phyloP scores from a whole-genome alignment of 2,329 filamentous ascomycete species.

The Aspergillus clavatus region DNA sequence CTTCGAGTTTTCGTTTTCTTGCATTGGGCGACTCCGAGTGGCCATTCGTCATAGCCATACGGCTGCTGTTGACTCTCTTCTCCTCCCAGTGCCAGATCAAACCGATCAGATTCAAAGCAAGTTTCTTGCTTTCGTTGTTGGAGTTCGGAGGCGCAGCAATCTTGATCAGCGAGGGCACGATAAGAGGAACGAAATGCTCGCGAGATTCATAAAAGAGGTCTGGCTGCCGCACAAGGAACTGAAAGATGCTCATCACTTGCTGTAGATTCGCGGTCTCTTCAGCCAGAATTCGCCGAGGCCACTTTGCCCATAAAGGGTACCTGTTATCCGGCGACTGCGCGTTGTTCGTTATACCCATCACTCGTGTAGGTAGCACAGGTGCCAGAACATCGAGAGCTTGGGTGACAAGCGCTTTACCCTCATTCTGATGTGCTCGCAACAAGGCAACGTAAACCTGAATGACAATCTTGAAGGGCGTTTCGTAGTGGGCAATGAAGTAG shows the following conservation, averaged over 20 bases:
- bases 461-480: conserved; percentile 93
- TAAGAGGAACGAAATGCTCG: conserved; percentile 83
- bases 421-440: conserved; percentile 88
- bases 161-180: conserved; percentile 84
- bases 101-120: conserved; percentile 84
- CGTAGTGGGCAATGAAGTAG: conserved; percentile 96
- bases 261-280: conserved; percentile 94
- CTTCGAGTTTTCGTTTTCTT: conserved; percentile 72
- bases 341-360: conserved; percentile 45
- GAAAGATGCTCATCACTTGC: conserved; percentile 95
- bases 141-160: conserved; percentile 74
- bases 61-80: conserved; percentile 61
- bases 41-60: conserved; percentile 25
- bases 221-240: conserved; percentile 89
- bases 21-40: conserved; percentile 66
- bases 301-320: conserved; percentile 78
- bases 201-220: conserved; percentile 92
- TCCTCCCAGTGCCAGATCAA: conserved; percentile 93
- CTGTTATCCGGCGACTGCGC: conserved; percentile 64
- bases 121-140: conserved; percentile 85
- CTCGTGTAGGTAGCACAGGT: conserved; percentile 84
- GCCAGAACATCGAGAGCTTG: conserved; percentile 92
- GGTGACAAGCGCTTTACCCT: conserved; percentile 84
- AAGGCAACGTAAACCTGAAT: conserved; percentile 91
- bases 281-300: conserved; percentile 81